These are phyloP conservation scores for Zygosaccharomyces pseudobailii DNA, from an alignment of 1,139 yeast genomes.

Conservation along the genomic window DNA sequence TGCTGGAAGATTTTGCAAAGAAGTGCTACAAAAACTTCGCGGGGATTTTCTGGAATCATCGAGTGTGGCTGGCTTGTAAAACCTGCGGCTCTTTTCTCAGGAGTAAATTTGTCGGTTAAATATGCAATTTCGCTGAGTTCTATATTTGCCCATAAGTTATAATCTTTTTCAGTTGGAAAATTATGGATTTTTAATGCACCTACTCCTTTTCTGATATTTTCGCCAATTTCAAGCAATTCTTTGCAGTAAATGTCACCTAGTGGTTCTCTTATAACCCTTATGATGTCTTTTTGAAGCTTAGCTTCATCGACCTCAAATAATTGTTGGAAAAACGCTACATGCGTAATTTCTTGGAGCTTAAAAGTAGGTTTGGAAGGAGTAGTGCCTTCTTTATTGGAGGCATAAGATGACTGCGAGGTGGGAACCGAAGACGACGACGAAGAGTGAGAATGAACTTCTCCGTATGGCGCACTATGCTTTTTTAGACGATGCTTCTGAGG, in stretches of 20 bases:
- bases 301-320: conserved; percentile 42
- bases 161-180: conserved; percentile 42
- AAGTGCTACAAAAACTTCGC: conserved; percentile 36
- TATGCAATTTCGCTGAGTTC: conserved; percentile 41
- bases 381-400: background rate
- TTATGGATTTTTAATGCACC: conserved; percentile 41
- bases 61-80: conserved; percentile 27
- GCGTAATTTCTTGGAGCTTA: conserved; percentile 47
- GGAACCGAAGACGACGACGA: background rate
- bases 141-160: conserved; percentile 49
- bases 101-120: conserved; percentile 41
- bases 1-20: conserved; percentile 34
- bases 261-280: conserved; percentile 37
- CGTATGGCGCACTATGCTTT: conserved; percentile 27
- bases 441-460: background rate
- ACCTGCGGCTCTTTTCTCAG: conserved; percentile 34
- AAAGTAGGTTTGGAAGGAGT: conserved; percentile 41
- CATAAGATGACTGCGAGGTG: background rate
- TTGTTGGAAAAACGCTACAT: conserved; percentile 38
- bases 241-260: conserved; percentile 37
- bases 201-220: conserved; percentile 40
- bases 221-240: conserved; percentile 34
- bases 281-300: conserved; percentile 48
- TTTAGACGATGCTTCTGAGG: conserved; percentile 16
- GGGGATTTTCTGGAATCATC: conserved; percentile 42